Conservation (phyloP, 768 basidiomycete species). For the Hortiboletus campestris region DNA sequence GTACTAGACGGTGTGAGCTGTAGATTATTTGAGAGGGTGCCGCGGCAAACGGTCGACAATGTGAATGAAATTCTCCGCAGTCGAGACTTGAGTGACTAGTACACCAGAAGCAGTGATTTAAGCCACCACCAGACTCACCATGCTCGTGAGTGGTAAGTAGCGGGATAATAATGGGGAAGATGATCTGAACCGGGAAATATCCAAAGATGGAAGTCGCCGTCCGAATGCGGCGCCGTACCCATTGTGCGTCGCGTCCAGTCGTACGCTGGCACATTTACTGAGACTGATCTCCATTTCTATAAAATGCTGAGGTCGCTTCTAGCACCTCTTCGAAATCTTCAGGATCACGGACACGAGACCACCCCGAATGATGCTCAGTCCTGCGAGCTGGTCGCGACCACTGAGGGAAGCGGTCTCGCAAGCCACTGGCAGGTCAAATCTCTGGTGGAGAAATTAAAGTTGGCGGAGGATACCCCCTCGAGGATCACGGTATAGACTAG, state of each 20-base stretch:
- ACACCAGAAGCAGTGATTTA: too few species aligned
- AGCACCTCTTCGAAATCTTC: slow-evolving; percentile 56
- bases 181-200: background rate
- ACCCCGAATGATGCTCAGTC: slow-evolving; percentile 26
- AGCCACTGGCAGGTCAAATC: slow-evolving; percentile 69
- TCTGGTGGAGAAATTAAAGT: slow-evolving; percentile 67
- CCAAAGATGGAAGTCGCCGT: background rate
- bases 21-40: background rate
- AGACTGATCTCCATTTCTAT: background rate
- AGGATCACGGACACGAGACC: slow-evolving; percentile 41
- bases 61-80: too few species aligned
- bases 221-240: too few species aligned
- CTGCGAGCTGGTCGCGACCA: background rate
- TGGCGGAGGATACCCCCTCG: slow-evolving; percentile 43
- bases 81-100: too few species aligned
- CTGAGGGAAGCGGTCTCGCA: slow-evolving; percentile 2
- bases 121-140: too few species aligned
- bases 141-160: too few species aligned
- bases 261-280: background rate
- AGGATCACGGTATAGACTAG: slow-evolving; percentile 51
- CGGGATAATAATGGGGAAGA: too few species aligned
- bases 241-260: too few species aligned
- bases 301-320: slow-evolving; percentile 58
- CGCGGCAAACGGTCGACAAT: too few species aligned
- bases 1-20: background rate